Base-by-base conservation (phyloP, 805 yeast genomes). In the Citeromyces matritensis region DNA sequence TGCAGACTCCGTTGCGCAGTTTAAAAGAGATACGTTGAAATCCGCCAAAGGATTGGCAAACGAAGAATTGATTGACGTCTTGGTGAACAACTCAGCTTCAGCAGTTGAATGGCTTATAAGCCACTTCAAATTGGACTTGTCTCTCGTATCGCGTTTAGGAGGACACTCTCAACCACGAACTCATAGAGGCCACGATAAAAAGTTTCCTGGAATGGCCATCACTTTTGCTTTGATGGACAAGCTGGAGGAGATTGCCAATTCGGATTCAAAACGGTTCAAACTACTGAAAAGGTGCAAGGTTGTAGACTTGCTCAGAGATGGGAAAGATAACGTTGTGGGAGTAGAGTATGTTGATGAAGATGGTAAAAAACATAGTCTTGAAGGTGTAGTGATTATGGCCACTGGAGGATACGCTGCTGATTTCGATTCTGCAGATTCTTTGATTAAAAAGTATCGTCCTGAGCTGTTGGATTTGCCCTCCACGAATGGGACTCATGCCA, bases 141-240 rank as follows among this genome's bases (percentile, higher is more conserved):
- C 79, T 6, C 58, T 74, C 10, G 78, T 82, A 8, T 66, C 82
- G n/a, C 68, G 81, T 42, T 52, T 82, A 27, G 94, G 94, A 19
- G 94, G 94, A 3, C 93, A 82, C 45, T 73, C 85, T 1, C 70
- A 63, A 31, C 73, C 83, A 13, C 61, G 94, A 49, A 82, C 94
- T 2, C 94, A 82, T 48, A 64, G 93, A 42, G 86, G 93, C 1
- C 65, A 69, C 30, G 78, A 70, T 37, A 64, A 73, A 12, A 60
- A 66, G 37, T 71, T 72, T 32, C 80, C 80, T 2, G 81, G 80
- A 1, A 69, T 69, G 68, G 75, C 80, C 6, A 69, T 73, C 32
- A 69, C 77, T 3, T 69, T 67, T 39, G 59, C 61, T 7, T 48
- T 73, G 27, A 49, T 68, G 43, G 72, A 69, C 35, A 57, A 58